Conservation (phyloP, 768 basidiomycete genomes). For the Infundibulicybe gibba region DNA sequence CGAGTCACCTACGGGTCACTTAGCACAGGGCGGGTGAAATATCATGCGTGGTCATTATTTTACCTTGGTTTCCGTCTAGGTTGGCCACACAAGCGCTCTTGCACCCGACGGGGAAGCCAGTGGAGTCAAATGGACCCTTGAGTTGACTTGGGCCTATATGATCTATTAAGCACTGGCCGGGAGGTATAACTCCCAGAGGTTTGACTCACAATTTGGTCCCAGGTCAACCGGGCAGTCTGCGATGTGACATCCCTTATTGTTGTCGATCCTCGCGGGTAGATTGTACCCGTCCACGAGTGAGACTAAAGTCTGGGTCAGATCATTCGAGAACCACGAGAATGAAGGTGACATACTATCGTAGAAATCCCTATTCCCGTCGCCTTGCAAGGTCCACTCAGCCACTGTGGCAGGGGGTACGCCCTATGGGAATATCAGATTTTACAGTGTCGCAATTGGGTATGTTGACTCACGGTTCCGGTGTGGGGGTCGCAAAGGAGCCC, state of each 20-base stretch:
- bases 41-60: background rate
- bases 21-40: background rate
- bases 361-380: conserved; percentile 40
- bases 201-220: conserved; percentile 50
- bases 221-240: conserved; percentile 63
- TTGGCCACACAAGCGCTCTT: conserved; percentile 52
- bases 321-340: background rate
- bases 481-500: conserved; percentile 53
- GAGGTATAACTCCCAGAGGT: conserved; percentile 8
- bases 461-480: conserved; percentile 41
- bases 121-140: conserved; percentile 48
- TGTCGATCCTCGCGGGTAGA: conserved; percentile 51
- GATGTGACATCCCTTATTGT: conserved; percentile 49
- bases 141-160: conserved; percentile 43
- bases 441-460: background rate
- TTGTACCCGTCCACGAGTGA: conserved; percentile 61
- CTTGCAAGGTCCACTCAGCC: conserved; percentile 64
- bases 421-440: conserved; percentile 13
- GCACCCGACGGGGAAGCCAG: conserved; percentile 58
- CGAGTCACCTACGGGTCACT: conserved; percentile 39
- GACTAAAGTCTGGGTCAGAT: conserved; percentile 25
- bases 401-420: conserved; percentile 66
- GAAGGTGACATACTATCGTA: conserved; percentile 48
- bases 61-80: conserved; percentile 37
- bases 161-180: background rate